These are phyloP conservation scores for Tephrocybe sp. DNA, from an alignment of 768 basidiomycete genomes.

Conservation along the genomic window DNA sequence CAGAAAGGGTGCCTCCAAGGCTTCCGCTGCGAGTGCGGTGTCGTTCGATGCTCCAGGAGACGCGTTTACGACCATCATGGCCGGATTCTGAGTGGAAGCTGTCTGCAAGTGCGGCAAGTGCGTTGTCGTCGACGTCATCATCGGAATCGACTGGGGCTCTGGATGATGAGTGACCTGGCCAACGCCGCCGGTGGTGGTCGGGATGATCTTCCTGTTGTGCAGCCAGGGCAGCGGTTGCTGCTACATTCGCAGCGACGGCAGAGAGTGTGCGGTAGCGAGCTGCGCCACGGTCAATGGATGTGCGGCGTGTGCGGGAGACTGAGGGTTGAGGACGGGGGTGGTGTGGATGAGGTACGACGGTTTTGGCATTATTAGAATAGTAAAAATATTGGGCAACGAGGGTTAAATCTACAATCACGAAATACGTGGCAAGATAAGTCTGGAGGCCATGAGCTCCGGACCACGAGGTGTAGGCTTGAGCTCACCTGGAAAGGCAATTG, in stretches of 20 bases:
- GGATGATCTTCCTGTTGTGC: conserved; percentile 57
- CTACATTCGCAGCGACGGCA: conserved; percentile 67
- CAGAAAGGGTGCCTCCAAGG: conserved; percentile 32
- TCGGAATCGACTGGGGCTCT: conserved; percentile 18
- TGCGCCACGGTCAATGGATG: conserved; percentile 50
- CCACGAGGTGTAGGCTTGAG: conserved; percentile 2
- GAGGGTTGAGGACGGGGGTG: conserved; percentile 42
- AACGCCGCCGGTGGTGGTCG: conserved; percentile 25
- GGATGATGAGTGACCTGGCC: conserved; percentile 26
- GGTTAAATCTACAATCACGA: conserved; percentile 76
- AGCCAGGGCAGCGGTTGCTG: conserved; percentile 66
- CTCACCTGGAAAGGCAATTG: conserved; percentile 94
- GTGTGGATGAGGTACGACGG: conserved; percentile 22
- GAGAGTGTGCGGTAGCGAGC: conserved; percentile 70
- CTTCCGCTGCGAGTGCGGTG: conserved; percentile 41
- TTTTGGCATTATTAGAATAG: conserved; percentile 47
- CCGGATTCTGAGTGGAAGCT: conserved; percentile 77
- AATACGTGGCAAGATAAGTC: conserved; percentile 92
- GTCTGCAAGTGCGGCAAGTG: conserved; percentile 58
- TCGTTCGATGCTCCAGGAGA: conserved; percentile 69
- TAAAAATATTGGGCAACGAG: conserved; percentile 82
- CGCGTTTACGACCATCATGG: conserved; percentile 45
- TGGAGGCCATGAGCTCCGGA: conserved; percentile 27
- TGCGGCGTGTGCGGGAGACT: conserved; percentile 39
- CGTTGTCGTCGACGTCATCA: conserved; percentile 50